Evolutionary conservation across 805 yeast species (phyloP).

Genomic region (Candida andamanensis): DNA sequence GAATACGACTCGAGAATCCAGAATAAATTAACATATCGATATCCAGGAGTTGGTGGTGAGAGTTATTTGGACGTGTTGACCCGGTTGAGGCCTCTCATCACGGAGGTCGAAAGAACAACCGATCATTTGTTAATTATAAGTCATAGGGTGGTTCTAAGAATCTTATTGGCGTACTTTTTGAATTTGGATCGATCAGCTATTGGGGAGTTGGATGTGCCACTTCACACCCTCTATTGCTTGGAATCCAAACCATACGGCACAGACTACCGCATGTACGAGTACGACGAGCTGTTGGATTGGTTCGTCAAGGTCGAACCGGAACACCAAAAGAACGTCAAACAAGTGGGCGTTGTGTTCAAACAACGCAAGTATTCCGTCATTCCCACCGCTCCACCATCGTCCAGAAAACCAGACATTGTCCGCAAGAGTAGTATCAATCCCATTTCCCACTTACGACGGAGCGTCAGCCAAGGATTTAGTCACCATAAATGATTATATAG

Average conservation of each 20-base stretch:
- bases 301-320: constrained; percentile 62
- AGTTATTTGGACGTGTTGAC: constrained; percentile 91
- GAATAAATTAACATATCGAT: constrained; percentile 79
- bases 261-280: constrained; percentile 86
- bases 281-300: constrained; percentile 72
- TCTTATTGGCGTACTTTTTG: constrained; percentile 82
- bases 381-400: constrained; percentile 63
- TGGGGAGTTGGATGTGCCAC: constrained; percentile 87
- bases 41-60: constrained; percentile 98
- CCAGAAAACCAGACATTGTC: constrained; percentile 1
- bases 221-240: constrained; percentile 83
- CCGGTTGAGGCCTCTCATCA: constrained; percentile 81
- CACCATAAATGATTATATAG: too few relatives aligned
- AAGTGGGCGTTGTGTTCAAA: constrained; percentile 63
- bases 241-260: constrained; percentile 96
- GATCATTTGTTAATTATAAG: constrained; percentile 80
- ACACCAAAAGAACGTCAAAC: constrained; percentile 56
- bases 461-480: constrained; percentile 13
- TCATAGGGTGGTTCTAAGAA: constrained; percentile 88
- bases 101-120: constrained; percentile 86
- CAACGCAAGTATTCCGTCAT: constrained; percentile 70
- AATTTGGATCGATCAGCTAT: constrained; percentile 75
- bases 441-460: constrained; percentile 6
- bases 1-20: constrained; percentile 74
- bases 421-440: not conserved